These are phyloP conservation scores for Artemisia argyi DNA, from an alignment of 129 eudicot genomes.

Conservation along the genomic window DNA sequence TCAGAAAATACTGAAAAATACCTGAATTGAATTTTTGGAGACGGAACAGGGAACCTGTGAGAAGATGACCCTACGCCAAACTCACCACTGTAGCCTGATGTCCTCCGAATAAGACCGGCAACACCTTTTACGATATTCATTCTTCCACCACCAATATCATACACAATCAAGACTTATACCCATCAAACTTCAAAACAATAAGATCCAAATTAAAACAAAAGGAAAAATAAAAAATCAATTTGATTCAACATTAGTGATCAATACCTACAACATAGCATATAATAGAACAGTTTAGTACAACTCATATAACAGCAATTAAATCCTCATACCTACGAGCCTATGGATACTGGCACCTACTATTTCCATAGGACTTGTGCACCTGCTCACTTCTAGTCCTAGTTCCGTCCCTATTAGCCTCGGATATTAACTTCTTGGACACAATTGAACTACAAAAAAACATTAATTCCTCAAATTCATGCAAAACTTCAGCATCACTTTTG, in stretches of 20 bases:
- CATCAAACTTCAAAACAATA: constrained; percentile 46
- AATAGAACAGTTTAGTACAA: background rate
- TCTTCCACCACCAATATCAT: constrained; percentile 51
- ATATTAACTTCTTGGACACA: no score
- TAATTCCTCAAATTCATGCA: no score
- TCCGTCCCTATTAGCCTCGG: background rate
- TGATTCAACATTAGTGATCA: constrained; percentile 15
- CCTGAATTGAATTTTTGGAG: constrained; percentile 71
- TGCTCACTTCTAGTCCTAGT: no score
- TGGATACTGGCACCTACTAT: no score
- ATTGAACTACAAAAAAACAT: no score
- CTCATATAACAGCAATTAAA: constrained; percentile 8
- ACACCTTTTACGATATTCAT: constrained; percentile 99
- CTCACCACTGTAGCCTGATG: constrained; percentile 67
- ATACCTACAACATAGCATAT: no score
- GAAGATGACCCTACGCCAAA: constrained; percentile 46
- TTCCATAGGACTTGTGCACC: no score
- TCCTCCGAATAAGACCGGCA: constrained; percentile 85
- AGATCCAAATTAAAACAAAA: constrained; percentile 25
- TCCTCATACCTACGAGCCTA: background rate
- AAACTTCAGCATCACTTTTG: no score
- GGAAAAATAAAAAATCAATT: background rate
- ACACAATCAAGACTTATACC: constrained; percentile 39
- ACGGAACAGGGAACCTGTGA: constrained; percentile 65
- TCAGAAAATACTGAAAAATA: constrained; percentile 25